These are phyloP conservation scores for Talaromyces borbonicus DNA, from an alignment of 495 filamentous ascomycete species.

Conservation along the genomic window DNA sequence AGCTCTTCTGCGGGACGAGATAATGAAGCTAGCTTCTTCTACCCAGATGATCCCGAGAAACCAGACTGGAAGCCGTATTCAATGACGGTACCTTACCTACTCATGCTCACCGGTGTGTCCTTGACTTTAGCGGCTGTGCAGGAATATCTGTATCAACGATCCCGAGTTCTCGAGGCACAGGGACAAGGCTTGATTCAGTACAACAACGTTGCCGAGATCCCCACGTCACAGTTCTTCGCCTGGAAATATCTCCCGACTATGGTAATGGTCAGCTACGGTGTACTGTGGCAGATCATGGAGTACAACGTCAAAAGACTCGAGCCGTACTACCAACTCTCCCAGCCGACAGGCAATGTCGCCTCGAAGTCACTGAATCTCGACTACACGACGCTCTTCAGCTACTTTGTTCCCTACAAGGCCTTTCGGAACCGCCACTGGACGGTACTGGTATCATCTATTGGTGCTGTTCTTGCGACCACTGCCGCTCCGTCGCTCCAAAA, in stretches of 20 bases:
- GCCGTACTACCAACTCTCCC: conserved; percentile 64
- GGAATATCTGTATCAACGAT: conserved; percentile 53
- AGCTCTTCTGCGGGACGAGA: background rate
- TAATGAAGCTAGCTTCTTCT: conserved; percentile 33
- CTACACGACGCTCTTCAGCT: conserved; percentile 55
- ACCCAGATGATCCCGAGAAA: conserved; percentile 35
- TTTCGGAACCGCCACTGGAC: conserved; percentile 52
- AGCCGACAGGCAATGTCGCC: conserved; percentile 48
- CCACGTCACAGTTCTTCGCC: conserved; percentile 46
- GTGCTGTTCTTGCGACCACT: conserved; percentile 52
- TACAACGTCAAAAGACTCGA: conserved; percentile 67
- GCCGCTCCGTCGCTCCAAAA: conserved; percentile 53
- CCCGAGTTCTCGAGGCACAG: conserved; percentile 17
- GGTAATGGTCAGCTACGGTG: conserved; percentile 58
- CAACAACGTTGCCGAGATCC: conserved; percentile 39
- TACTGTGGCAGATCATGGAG: conserved; percentile 66
- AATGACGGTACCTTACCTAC: conserved; percentile 56
- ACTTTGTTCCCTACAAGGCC: conserved; percentile 52
- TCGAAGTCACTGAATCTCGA: conserved; percentile 62
- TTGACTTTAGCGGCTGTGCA: conserved; percentile 42
- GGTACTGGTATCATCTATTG: conserved; percentile 51
- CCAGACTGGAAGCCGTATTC: conserved; percentile 65
- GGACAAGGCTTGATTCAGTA: conserved; percentile 39
- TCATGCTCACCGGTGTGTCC: conserved; percentile 46
- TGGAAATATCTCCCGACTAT: conserved; percentile 67